phyloP scores from a whole-genome alignment of 148 eudicot species.

The Vaccinium darrowii region DNA sequence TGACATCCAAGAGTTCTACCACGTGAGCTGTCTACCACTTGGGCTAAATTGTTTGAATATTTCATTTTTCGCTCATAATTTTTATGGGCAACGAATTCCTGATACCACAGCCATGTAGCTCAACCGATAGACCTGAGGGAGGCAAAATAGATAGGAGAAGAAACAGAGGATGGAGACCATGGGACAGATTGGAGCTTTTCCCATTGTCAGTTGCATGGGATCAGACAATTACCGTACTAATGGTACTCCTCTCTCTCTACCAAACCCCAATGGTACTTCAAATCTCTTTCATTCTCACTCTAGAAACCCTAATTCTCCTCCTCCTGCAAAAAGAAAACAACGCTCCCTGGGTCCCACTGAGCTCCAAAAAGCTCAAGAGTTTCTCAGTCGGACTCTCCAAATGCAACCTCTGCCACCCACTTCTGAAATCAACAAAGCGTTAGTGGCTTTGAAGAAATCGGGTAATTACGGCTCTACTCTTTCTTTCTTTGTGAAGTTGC shows the following conservation, averaged over 20 bases:
- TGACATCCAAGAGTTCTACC: no score
- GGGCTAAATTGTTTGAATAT: not conserved
- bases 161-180: not conserved
- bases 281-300: not conserved
- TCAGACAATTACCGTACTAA: not conserved
- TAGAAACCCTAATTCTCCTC: not conserved
- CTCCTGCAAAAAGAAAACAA: not conserved
- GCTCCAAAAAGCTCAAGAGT: not conserved
- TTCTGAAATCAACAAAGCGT: not conserved
- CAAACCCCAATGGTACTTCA: not conserved
- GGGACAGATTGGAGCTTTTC: not conserved
- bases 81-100: not conserved
- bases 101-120: not conserved
- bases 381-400: not conserved
- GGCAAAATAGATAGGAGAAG: not conserved
- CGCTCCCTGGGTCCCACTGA: not conserved
- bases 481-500: not conserved
- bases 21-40: no score
- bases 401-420: conserved; percentile 2
- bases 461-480: not conserved
- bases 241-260: not conserved
- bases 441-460: not conserved
- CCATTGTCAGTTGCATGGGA: not conserved
- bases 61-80: not conserved
- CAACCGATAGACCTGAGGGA: not conserved